Percentiles rank a stretch among this genome's conserved stretches.
These are phyloP conservation scores for Backusella westeae DNA, from an alignment of 192 early-diverging fungal species.

Conservation along the genomic window DNA sequence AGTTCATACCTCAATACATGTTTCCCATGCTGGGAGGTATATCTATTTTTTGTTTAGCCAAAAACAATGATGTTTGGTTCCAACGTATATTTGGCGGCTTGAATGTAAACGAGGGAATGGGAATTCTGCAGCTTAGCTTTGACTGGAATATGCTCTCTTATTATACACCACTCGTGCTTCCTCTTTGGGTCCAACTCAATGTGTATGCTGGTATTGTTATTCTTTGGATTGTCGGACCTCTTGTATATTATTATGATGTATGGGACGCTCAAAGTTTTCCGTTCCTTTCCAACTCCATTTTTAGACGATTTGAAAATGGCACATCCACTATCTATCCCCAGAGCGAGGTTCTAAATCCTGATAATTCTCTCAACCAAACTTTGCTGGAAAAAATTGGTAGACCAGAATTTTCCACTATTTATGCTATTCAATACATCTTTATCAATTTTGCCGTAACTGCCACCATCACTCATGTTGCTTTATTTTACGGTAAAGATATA, in stretches of 20 bases:
- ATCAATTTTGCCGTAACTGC: conserved; percentile 61
- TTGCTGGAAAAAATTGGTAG: conserved; percentile 46
- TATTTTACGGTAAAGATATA: conserved; percentile 66
- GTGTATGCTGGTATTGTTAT: conserved; percentile 57
- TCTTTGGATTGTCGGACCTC: conserved; percentile 57
- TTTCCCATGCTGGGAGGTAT: conserved; percentile 35
- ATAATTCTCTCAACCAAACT: conserved; percentile 43
- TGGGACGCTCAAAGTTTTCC: conserved; percentile 53
- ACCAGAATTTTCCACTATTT: conserved; percentile 49
- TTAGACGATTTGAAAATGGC: conserved; percentile 41
- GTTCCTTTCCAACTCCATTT: conserved; percentile 46
- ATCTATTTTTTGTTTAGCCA: conserved; percentile 38
- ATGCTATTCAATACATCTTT: conserved; percentile 58
- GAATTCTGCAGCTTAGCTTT: conserved; percentile 37
- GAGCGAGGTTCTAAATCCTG: conserved; percentile 39
- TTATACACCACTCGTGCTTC: conserved; percentile 47
- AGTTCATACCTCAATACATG: conserved; percentile 41
- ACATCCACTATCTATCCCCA: conserved; percentile 35
- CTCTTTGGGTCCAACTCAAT: conserved; percentile 68
- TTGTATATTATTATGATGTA: conserved; percentile 51
- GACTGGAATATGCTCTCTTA: conserved; percentile 42
- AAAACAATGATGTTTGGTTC: conserved; percentile 22
- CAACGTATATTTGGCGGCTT: conserved; percentile 34
- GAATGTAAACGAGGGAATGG: conserved; percentile 35
- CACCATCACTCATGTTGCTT: conserved; percentile 55